Evolutionary conservation across 805 yeast genomes (phyloP), one percentile per base, ranked within the genome.

Genomic region (Saccharomycopsis vini): DNA sequence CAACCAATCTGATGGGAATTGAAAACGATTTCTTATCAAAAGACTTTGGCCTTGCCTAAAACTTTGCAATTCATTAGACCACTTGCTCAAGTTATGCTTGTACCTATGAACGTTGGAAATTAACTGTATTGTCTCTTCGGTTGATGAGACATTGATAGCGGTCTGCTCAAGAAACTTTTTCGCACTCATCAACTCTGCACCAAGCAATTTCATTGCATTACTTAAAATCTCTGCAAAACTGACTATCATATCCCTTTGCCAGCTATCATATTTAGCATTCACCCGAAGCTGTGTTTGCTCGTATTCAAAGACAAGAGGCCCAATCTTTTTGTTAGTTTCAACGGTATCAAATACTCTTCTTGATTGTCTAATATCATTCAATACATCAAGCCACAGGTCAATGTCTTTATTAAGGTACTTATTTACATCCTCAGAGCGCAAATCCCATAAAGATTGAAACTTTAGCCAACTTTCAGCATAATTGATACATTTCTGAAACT

Each of bases 371-470:
- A 79, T 58, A 5, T 73, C 73, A 1, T 60, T 55, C 19, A 78
- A 56, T 1, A 69, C 52, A 1, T 59, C 56, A 22, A 73, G 53
- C 90, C 92, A 83, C 3, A 49, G 42, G 0, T 46, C 45, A 10
- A 77, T 38, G 42, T 66, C 62, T 2, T 43, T 49, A 1, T 62
- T 65, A 2, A 75, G 54, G 7, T 51, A 42, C 2, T 50, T 47
- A 20, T 59, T 59, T 3, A 76, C 68, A 0, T 63, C 64, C 2
- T 66, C 68, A 0, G 69, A 52, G 12, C 68, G 64, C 7, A 79
- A 52, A 47, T 73, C 78, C 85, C 88, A 79, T 3, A 82, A 56
- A 1, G 69, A 58, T 54, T 79, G 82, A 22, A 80, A 63, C 18
- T 59, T 61, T 2, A 55, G 52, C 94, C 94, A 84, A 15, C 63